A percentile compares a stretch with the other conserved stretches of the same genome.
phyloP scores from a whole-genome alignment of 2,329 filamentous ascomycete species.

The Venturia nashicola region DNA sequence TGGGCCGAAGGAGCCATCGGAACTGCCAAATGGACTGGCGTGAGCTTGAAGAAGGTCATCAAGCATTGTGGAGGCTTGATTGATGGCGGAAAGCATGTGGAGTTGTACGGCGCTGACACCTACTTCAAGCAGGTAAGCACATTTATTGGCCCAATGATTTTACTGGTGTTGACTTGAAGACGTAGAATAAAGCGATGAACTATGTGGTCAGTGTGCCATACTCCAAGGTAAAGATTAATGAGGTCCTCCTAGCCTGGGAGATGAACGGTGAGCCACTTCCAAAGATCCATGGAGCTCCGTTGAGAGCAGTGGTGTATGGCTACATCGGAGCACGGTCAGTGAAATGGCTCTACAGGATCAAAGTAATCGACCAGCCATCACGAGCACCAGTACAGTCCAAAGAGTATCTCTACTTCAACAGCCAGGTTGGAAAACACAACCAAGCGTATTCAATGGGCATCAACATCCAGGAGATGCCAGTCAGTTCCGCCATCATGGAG shows the following conservation, averaged over 20 bases:
- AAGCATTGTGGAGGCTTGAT: constrained; percentile 54
- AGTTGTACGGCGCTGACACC: constrained; percentile 58
- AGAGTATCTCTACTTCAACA: constrained; percentile 58
- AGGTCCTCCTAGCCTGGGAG: constrained; percentile 57
- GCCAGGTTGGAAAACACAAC: constrained; percentile 58
- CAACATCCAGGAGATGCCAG: constrained; percentile 61
- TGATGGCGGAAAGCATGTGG: constrained; percentile 46
- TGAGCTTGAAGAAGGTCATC: constrained; percentile 57
- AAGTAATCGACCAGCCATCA: constrained; percentile 44
- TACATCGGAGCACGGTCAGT: constrained; percentile 54
- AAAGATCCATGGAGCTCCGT: constrained; percentile 52
- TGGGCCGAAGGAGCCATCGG: constrained; percentile 49
- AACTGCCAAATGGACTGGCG: constrained; percentile 49
- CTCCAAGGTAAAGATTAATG: constrained; percentile 53
- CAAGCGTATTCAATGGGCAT: constrained; percentile 46
- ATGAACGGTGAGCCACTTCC: constrained; percentile 58
- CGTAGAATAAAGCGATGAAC: constrained; percentile 44
- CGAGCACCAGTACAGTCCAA: constrained; percentile 50
- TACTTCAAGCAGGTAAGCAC: constrained; percentile 51
- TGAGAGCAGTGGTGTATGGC: constrained; percentile 50
- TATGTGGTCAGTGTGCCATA: constrained; percentile 56
- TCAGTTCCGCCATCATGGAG: constrained; percentile 53
- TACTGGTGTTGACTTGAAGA: neutral
- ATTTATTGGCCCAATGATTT: neutral
- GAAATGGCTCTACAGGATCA: constrained; percentile 53